These are phyloP conservation scores for Kwoniella newhampshirensis DNA, from an alignment of 768 basidiomycete species.

Conservation along the genomic window DNA sequence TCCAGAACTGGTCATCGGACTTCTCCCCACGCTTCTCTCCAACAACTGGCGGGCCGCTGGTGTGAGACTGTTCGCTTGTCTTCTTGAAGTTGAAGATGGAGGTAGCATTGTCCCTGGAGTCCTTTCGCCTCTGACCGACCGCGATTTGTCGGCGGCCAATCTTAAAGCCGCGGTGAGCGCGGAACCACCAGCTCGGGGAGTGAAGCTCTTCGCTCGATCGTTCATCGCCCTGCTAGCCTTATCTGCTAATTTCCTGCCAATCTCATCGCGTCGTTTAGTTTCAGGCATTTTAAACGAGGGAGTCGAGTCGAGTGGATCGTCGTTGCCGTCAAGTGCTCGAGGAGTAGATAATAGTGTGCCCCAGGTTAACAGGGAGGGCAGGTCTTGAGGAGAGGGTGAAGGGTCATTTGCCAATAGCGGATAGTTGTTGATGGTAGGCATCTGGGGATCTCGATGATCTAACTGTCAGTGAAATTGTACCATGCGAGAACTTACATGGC, in stretches of 20 bases:
- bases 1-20: conserved; percentile 20
- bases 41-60: conserved; percentile 80
- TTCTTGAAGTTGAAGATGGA: conserved; percentile 72
- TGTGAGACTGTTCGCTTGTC: conserved; percentile 72
- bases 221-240: conserved; percentile 78
- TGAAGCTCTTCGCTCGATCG: conserved; percentile 47
- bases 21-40: conserved; percentile 55
- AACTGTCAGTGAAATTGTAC: neutral
- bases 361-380: conserved; percentile 97
- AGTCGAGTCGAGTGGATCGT: conserved; percentile 56
- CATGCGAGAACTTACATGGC: conserved; percentile 65
- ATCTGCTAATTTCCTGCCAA: conserved; percentile 78
- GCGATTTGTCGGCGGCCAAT: conserved; percentile 51
- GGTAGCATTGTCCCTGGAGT: conserved; percentile 69
- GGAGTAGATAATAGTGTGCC: conserved; percentile 91
- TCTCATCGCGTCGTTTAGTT: conserved; percentile 72
- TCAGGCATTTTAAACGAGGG: conserved; percentile 69
- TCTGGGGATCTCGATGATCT: conserved; percentile 63
- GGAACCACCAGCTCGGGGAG: conserved; percentile 27
- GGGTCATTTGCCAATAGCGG: conserved; percentile 81
- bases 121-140: conserved; percentile 41
- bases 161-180: conserved; percentile 50
- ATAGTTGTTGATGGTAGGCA: conserved; percentile 59
- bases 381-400: conserved; percentile 76
- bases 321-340: conserved; percentile 62